phyloP scores from a whole-genome alignment of 805 yeast genomes.

The Huiozyma naganishii region DNA sequence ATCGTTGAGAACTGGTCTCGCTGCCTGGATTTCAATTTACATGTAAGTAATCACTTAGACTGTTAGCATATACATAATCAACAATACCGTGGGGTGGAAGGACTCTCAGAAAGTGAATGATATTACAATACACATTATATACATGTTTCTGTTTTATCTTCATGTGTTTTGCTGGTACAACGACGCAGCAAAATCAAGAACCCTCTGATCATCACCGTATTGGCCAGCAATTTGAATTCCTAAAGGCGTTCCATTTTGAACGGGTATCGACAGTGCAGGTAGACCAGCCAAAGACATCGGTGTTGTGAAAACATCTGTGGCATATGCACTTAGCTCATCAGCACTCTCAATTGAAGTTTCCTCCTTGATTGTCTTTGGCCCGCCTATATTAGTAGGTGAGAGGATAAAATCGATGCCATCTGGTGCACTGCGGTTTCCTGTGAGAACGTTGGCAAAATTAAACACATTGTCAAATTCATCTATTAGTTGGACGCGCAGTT shows the following conservation, averaged over 20 bases:
- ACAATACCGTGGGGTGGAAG: background rate
- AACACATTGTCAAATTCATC: slow-evolving; percentile 60
- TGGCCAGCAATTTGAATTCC: slow-evolving; percentile 85
- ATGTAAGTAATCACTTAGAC: too few relatives aligned
- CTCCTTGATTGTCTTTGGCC: slow-evolving; percentile 39
- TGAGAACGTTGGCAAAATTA: slow-evolving; percentile 35
- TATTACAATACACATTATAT: background rate
- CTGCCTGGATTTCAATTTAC: background rate
- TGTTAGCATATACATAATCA: too few relatives aligned
- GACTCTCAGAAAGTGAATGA: background rate
- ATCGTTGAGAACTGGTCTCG: too few relatives aligned
- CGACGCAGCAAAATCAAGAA: slow-evolving; percentile 33
- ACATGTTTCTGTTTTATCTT: background rate
- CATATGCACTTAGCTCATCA: slow-evolving; percentile 50
- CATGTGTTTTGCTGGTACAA: background rate
- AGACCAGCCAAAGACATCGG: slow-evolving; percentile 89
- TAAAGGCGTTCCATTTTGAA: slow-evolving; percentile 26
- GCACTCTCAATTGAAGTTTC: slow-evolving; percentile 26
- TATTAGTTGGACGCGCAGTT: slow-evolving; percentile 48
- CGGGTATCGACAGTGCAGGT: slow-evolving; percentile 77
- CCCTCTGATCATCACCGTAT: slow-evolving; percentile 63
- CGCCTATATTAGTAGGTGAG: slow-evolving; percentile 57
- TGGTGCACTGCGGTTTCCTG: slow-evolving; percentile 11
- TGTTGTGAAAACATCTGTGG: slow-evolving; percentile 76
- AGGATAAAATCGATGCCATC: slow-evolving; percentile 56